phyloP scores from a whole-genome alignment of 2,329 filamentous ascomycete genomes.

The Claviceps africana region DNA sequence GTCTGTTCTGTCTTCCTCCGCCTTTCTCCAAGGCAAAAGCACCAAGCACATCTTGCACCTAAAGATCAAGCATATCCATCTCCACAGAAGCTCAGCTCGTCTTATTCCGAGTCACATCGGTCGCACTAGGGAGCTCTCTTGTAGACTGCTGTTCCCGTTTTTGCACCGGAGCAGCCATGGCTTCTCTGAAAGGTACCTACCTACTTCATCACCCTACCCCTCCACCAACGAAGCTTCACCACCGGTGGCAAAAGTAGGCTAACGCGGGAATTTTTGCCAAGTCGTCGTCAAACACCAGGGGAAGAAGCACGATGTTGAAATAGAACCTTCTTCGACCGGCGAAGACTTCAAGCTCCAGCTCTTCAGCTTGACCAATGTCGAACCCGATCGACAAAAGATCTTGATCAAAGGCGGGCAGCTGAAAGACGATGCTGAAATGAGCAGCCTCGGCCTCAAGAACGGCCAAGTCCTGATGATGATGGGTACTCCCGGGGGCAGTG shows the following conservation, averaged over 20 bases:
- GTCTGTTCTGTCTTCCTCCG: background rate
- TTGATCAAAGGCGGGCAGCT: slow-evolving; percentile 86
- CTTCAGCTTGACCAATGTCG: slow-evolving; percentile 88
- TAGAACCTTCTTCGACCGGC: slow-evolving; percentile 71
- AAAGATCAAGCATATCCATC: background rate
- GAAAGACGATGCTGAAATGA: slow-evolving; percentile 85
- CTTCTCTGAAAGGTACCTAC: slow-evolving; percentile 36
- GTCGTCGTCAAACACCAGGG: slow-evolving; percentile 91
- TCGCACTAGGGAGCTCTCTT: background rate
- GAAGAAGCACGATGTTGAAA: slow-evolving; percentile 87
- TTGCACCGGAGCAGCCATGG: slow-evolving; percentile 20
- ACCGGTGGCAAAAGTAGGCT: slow-evolving; percentile 5
- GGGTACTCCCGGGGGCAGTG: slow-evolving; percentile 63
- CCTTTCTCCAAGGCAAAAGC: background rate
- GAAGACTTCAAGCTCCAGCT: slow-evolving; percentile 94
- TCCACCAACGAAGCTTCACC: slow-evolving; percentile 4
- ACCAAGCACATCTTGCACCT: background rate
- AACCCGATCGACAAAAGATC: slow-evolving; percentile 92
- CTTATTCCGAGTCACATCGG: background rate
- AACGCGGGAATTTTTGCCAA: slow-evolving; percentile 21
- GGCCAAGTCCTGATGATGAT: slow-evolving; percentile 92
- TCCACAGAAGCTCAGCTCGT: background rate
- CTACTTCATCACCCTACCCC: slow-evolving; percentile 12
- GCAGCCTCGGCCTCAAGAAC: slow-evolving; percentile 70
- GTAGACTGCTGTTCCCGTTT: background rate